Conservation (phyloP, 345 rosid species). For the Fremontodendron californicum region DNA sequence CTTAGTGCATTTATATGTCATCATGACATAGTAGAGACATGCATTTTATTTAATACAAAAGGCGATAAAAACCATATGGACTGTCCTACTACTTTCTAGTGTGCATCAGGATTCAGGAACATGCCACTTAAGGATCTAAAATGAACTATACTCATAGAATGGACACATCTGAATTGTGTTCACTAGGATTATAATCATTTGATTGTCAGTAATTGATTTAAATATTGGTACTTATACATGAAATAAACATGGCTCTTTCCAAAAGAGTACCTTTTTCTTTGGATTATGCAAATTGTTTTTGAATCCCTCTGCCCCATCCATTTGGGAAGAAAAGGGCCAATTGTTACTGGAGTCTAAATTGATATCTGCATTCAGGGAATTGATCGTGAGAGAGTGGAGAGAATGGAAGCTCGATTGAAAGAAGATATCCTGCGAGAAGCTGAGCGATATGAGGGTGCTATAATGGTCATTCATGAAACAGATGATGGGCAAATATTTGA, state of each 20-base stretch:
- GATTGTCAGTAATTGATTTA: not conserved
- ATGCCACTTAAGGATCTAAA: not conserved
- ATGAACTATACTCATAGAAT: not conserved
- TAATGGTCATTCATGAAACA: conserved; percentile 97
- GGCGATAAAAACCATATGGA: not conserved
- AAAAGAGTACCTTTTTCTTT: not conserved
- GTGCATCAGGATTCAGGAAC: not conserved
- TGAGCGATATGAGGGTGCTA: conserved; percentile 73
- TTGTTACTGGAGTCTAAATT: conserved; percentile 18
- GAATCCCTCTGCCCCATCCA: not conserved
- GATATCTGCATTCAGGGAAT: conserved; percentile 61
- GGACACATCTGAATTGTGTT: not conserved
- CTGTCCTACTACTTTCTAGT: not conserved
- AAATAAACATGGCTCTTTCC: not conserved
- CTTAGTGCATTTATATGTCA: not conserved
- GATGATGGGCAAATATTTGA: conserved; percentile 74
- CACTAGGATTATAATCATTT: not conserved
- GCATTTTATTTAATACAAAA: conserved; percentile 1
- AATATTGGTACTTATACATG: not conserved
- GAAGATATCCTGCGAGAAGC: conserved; percentile 93
- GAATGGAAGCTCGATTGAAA: conserved; percentile 94
- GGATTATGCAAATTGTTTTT: not conserved
- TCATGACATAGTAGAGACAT: not conserved
- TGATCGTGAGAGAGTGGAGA: conserved; percentile 87
- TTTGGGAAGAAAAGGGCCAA: not conserved